Evolutionary conservation across 163 green algal species (phyloP), one percentile per base, ranked within the genome.

Genomic region (Chlamydomonas reinhardtii): DNA sequence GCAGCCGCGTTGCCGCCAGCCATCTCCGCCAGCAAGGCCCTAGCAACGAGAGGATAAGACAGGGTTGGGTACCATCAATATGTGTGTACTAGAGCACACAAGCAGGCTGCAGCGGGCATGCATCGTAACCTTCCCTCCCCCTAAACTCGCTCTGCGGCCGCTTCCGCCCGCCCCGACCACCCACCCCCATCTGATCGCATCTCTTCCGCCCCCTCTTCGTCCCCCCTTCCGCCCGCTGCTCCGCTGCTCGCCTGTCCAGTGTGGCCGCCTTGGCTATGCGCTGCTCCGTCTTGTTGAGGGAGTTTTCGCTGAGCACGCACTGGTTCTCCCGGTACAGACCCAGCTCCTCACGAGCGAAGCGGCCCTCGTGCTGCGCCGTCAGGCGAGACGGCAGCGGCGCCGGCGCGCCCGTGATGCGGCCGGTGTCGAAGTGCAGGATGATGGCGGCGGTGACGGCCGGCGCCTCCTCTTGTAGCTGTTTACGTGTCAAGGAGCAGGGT

Each of bases 201-300:
- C 43, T 11, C 48, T 22, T 19, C 48, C 48, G 14, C 48, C 48
- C 48, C 11, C 48, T 19, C 48, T 2, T 14, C 48, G 12, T 2
- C n/a, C 48, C 48, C 48, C 11, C 48, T 22, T 19, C 48, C 14
- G 11, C 5, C 11, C 24, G 29, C 34, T 4, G n/a, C n/a, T n/a
- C n/a, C n/a, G n/a, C n/a, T n/a, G n/a, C 70, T 20, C 70, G 82
- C 82, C 59, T 70, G 62, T 87, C 76, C 48, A 90, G 68, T 19
- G 62, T 81, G 11, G 64, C 32, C 25, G 71, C 76, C 65, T 69
- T 83, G 3, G 56, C 74, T 17, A 91, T 77, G 32, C 88, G 88
- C 82, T 91, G 88, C 66, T 91, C 88, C 72, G 82, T 89, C 76
- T 87, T 89, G 71, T 89, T 84, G 3, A 89, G 82, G 29, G 83